phyloP scores from a whole-genome alignment of 108 stramenopile genomes.

The Nannochloropsis oceanica region DNA sequence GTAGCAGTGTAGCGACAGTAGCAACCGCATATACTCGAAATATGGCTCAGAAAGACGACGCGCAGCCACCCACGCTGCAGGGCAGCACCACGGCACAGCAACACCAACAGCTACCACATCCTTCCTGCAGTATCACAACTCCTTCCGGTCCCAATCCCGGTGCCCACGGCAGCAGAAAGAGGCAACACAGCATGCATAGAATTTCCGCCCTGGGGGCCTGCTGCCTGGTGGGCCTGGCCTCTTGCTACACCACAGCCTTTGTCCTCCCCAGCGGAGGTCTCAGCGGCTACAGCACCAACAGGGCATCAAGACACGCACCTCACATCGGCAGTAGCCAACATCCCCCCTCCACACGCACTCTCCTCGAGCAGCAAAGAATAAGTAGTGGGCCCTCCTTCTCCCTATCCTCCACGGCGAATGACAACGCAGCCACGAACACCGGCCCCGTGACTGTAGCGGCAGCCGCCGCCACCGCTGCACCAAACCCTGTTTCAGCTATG shows the following conservation, averaged over 20 bases:
- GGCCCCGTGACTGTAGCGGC: not conserved
- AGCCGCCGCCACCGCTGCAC: not conserved
- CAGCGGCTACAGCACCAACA: not conserved
- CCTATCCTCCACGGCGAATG: not conserved
- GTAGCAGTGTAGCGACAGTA: too few relatives aligned
- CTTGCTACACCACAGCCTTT: not conserved
- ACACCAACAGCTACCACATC: not conserved
- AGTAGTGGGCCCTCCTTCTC: not conserved
- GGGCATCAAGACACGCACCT: not conserved
- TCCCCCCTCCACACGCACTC: not conserved
- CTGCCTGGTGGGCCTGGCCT: not conserved
- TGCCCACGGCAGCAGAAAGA: not conserved
- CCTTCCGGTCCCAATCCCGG: not conserved
- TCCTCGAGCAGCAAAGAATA: not conserved
- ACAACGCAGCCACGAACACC: not conserved
- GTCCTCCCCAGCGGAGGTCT: not conserved
- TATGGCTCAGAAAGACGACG: not conserved
- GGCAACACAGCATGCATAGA: not conserved
- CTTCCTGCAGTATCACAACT: not conserved
- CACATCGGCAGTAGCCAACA: not conserved
- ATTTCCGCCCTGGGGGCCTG: not conserved
- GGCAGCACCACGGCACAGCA: not conserved
- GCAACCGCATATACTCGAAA: not conserved
- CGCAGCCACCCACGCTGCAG: not conserved
- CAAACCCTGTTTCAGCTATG: not conserved